A percentile compares a stretch with the other conserved stretches of the same genome.
phyloP scores from a whole-genome alignment of 2,329 filamentous ascomycete species.

The Cladosporium oxysporum region DNA sequence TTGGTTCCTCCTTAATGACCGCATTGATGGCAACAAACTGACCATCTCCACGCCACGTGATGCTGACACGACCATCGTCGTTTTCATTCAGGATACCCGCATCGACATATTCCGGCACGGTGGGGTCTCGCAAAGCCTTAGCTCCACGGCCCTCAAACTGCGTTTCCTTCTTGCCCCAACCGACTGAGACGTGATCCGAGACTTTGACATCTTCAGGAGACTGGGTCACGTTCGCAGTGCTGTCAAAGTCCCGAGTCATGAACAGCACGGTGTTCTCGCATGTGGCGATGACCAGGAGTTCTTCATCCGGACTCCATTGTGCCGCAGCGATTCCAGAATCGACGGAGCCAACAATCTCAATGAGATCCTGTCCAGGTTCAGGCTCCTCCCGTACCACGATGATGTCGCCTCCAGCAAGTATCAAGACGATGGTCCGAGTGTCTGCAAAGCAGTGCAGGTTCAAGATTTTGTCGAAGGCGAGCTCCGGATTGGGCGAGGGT shows the following conservation, averaged over 20 bases:
- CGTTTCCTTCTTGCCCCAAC: constrained; percentile 97
- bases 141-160: constrained; percentile 83
- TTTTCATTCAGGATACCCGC: constrained; percentile 71
- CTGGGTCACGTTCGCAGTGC: constrained; percentile 73
- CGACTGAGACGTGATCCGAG: constrained; percentile 87
- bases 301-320: constrained; percentile 92
- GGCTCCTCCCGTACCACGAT: constrained; percentile 76
- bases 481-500: constrained; percentile 73
- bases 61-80: constrained; percentile 71
- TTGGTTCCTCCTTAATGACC: constrained; percentile 67
- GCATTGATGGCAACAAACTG: constrained; percentile 86
- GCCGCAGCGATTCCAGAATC: constrained; percentile 89
- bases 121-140: constrained; percentile 84
- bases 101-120: constrained; percentile 89
- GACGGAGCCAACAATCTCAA: constrained; percentile 94
- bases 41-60: constrained; percentile 95
- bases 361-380: constrained; percentile 67
- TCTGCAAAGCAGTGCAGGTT: constrained; percentile 85
- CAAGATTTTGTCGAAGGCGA: constrained; percentile 73
- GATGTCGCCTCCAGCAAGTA: constrained; percentile 89
- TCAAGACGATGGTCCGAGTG: constrained; percentile 72
- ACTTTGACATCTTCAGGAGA: constrained; percentile 74
- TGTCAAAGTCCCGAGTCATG: constrained; percentile 91
- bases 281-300: constrained; percentile 81
- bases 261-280: constrained; percentile 77